A percentile compares a stretch with the other conserved stretches of the same genome.
phyloP scores from a whole-genome alignment of 2,329 filamentous ascomycete species.

The Botryotinia globosa region DNA sequence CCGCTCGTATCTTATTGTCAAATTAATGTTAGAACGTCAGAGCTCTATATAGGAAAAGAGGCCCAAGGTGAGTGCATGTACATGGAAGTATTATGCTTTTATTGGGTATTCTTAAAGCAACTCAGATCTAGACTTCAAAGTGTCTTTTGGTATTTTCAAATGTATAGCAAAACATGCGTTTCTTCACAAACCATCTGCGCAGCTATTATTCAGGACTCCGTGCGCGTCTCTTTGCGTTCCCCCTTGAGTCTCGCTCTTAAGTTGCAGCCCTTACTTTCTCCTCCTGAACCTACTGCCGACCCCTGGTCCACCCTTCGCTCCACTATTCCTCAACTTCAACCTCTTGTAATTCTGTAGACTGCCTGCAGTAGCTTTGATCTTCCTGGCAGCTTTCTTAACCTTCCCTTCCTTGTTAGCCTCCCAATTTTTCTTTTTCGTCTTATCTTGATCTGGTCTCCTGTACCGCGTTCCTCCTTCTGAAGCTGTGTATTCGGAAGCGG shows the following conservation, averaged over 20 bases:
- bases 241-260: neutral
- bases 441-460: conserved; percentile 35
- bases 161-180: neutral
- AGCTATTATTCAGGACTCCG: neutral
- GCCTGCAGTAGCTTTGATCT: conserved; percentile 62
- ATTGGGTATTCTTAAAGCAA: neutral
- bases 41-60: neutral
- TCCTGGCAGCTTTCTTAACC: conserved; percentile 53
- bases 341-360: conserved; percentile 59
- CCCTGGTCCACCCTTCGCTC: conserved; percentile 59
- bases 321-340: conserved; percentile 60
- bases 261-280: conserved; percentile 39
- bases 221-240: neutral
- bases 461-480: conserved; percentile 40
- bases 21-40: neutral
- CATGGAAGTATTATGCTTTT: neutral
- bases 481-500: conserved; percentile 38
- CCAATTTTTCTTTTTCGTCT: conserved; percentile 25
- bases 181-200: neutral
- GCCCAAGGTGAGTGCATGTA: neutral
- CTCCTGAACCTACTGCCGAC: conserved; percentile 58
- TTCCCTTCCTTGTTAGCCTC: conserved; percentile 39
- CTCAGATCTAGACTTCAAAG: neutral
- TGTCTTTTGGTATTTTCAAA: neutral
- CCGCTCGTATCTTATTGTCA: no score